Conservation (phyloP, 1,284 basidiomycete genomes). For the Trametes hirsuta region DNA sequence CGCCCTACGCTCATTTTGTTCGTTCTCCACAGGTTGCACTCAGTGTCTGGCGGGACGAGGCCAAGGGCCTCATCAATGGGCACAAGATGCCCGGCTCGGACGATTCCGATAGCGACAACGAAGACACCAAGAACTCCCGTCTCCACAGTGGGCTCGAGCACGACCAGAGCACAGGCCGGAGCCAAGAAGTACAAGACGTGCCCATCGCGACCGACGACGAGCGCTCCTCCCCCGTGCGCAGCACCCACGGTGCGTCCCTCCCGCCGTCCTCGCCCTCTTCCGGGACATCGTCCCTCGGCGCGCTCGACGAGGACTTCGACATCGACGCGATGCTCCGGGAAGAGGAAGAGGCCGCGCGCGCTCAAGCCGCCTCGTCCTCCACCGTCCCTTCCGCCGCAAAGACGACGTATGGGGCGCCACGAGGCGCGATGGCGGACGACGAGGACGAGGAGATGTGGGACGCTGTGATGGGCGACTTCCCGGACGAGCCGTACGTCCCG, state of each 20-base stretch:
- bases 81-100: conserved; percentile 31
- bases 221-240: conserved; percentile 29
- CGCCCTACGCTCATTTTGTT: conserved; percentile 3
- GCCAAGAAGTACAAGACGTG: conserved; percentile 16
- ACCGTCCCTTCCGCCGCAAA: conserved; percentile 10
- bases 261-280: conserved; percentile 51
- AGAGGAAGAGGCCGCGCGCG: conserved; percentile 44
- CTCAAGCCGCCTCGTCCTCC: not conserved
- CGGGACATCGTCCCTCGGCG: conserved; percentile 24
- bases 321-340: conserved; percentile 53
- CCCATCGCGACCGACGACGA: conserved; percentile 33
- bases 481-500: conserved; percentile 21
- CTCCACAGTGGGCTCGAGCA: not conserved
- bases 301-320: conserved; percentile 55
- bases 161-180: conserved; percentile 40
- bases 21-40: conserved; percentile 56
- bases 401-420: not conserved
- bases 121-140: conserved; percentile 1
- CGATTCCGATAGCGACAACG: conserved; percentile 32
- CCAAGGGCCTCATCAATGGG: conserved; percentile 53
- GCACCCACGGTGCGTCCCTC: conserved; percentile 41
- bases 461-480: conserved; percentile 37
- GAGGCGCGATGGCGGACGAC: conserved; percentile 33
- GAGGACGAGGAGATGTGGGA: conserved; percentile 64
- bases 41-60: conserved; percentile 77